Evolutionary conservation across 768 basidiomycete species (phyloP), one percentile per base, ranked within the genome.

Genomic region (Dioszegia crocea): DNA sequence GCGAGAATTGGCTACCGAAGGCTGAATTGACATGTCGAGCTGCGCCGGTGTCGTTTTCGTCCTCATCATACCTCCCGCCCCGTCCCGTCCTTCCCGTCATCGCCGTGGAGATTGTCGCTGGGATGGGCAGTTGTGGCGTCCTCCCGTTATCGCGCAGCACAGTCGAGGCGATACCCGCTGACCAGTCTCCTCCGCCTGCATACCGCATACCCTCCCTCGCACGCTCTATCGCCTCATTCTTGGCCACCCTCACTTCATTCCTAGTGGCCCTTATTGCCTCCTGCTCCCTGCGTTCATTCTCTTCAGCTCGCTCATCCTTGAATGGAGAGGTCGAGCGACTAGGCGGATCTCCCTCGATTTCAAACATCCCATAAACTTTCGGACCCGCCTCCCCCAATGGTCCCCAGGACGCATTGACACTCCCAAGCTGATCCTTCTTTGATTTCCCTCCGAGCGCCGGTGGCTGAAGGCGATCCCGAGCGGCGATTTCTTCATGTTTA

Each of bases 361-460:
- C 53, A 40, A 71, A 71, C 67, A 71, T 66, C 17, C 68, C 68
- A n/a, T 61, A 57, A 1, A 43, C 19, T 19, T 56, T 49, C 23
- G 43, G 59, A 21, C 45, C 19, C 2, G 9, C 40, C 23, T 56
- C 33, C 4, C 26, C 57, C 21, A 45, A 14, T 8, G 60, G 49
- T 6, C 66, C 66, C 70, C 70, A 71, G 17, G 56, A 60, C 39
- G 66, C 67, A 17, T 57, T 61, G 11, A 67, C 57, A n/a, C 65
- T 67, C 4, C 70, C 70, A 4, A 71, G 46, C 27, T 62, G 46
- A 16, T 66, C 63, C 31, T 63, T 68, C 59, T 71, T 71, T 5
- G 60, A 64, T 21, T 59, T 27, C 2, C 70, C 70, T 11, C 70
- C 70, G 10, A 66, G 44, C 8, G 33, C 31, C 6, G 61, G 58